phyloP scores from a whole-genome alignment of 2,329 filamentous ascomycete genomes.

The Aureobasidium namibiae region DNA sequence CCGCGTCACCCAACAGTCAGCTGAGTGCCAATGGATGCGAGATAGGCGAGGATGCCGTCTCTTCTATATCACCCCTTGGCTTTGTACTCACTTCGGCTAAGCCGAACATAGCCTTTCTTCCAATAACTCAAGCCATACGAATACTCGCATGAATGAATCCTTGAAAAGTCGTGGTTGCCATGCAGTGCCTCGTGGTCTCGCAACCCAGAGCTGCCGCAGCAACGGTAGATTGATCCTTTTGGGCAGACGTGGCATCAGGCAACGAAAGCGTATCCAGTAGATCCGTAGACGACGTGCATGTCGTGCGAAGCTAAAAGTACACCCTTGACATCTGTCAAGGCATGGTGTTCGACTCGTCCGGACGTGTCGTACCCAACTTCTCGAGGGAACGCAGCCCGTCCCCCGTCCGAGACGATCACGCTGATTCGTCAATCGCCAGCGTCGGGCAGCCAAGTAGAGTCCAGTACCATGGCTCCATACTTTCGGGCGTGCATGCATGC shows the following conservation, averaged over 20 bases:
- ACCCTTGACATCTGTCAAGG: slow-evolving; percentile 9
- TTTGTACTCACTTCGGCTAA: slow-evolving; percentile 10
- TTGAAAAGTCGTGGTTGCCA: slow-evolving; percentile 7
- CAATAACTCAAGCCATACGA: slow-evolving; percentile 1
- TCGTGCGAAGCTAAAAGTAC: slow-evolving; percentile 10
- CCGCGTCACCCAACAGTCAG: slow-evolving; percentile 8
- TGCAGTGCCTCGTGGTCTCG: slow-evolving; percentile 9
- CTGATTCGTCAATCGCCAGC: slow-evolving; percentile 11
- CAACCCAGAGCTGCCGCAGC: not conserved
- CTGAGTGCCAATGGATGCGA: slow-evolving; percentile 11
- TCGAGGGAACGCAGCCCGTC: slow-evolving; percentile 4
- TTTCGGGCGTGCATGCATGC: slow-evolving; percentile 8
- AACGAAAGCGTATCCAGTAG: not conserved
- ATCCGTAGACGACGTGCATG: not conserved
- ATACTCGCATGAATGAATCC: slow-evolving; percentile 3
- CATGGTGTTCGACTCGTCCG: not conserved
- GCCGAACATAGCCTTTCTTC: not conserved
- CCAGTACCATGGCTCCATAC: slow-evolving; percentile 5
- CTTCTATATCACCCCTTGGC: slow-evolving; percentile 5
- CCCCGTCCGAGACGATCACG: not conserved
- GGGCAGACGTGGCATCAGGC: not conserved
- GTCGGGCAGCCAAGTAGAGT: slow-evolving; percentile 9
- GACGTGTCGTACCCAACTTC: slow-evolving; percentile 2
- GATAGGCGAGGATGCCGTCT: not conserved
- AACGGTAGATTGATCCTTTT: not conserved